Conservation (phyloP, 345 rosid genomes). For the Noccaea caerulescens region DNA sequence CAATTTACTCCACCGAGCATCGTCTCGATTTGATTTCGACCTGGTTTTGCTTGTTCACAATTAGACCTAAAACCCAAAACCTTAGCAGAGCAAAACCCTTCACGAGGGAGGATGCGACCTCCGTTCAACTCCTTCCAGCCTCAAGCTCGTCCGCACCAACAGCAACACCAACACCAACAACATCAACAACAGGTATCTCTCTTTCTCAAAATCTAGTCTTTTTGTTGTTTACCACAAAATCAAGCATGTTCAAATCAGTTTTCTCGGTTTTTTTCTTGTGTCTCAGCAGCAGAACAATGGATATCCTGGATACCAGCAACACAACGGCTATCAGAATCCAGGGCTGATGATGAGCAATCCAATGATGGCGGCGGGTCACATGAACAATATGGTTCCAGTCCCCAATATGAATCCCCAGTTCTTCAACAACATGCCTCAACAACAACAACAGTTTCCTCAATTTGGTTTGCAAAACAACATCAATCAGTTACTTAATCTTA, state of each 20-base stretch:
- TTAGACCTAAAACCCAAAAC: conserved; percentile 38
- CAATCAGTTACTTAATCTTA: conserved; percentile 50
- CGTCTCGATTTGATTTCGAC: not conserved
- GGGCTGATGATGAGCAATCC: conserved; percentile 51
- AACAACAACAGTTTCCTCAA: conserved; percentile 45
- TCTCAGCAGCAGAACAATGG: conserved; percentile 36
- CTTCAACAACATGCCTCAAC: conserved; percentile 42
- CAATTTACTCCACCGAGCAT: not conserved
- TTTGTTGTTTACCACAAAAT: not conserved
- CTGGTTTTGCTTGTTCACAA: not conserved
- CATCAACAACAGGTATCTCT: conserved; percentile 47
- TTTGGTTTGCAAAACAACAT: conserved; percentile 47
- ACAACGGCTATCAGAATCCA: conserved; percentile 41
- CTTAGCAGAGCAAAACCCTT: conserved; percentile 3
- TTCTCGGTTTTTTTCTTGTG: conserved; percentile 5
- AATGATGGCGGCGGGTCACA: conserved; percentile 43
- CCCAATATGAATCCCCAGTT: conserved; percentile 40
- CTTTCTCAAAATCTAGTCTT: not conserved
- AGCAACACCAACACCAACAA: conserved; percentile 36
- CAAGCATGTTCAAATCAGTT: not conserved
- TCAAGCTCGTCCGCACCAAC: conserved; percentile 29
- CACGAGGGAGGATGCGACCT: conserved; percentile 39
- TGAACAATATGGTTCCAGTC: conserved; percentile 39
- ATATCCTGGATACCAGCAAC: conserved; percentile 28
- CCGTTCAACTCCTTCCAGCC: conserved; percentile 39